Base-by-base conservation (phyloP, 495 filamentous ascomycete genomes). In the Diplogelasinospora grovesii region DNA sequence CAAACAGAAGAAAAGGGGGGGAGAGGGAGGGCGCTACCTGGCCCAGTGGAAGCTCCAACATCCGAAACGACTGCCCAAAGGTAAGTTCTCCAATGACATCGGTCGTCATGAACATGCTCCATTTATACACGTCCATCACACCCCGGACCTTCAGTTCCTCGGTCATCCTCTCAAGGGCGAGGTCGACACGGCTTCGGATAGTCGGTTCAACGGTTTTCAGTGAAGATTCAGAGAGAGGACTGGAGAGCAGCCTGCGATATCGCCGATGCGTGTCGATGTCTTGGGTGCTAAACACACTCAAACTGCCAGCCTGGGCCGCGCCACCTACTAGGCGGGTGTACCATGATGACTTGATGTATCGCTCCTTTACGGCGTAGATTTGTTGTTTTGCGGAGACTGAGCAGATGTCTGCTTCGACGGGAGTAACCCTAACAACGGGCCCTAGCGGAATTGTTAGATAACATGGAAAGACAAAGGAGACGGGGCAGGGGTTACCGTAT, bases 71-170 rank as follows among this genome's bases (percentile, higher is more conserved):
- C 8, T 75, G 66, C 0, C 75, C 75, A 47, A 79, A 81, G 22
- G 58, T 65, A 23, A 78, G 52, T 27, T 77, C 63, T 1, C 66
- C 66, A 28, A 76, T 73, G 9, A 78, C 56, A 44, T 79, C 77
- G 0, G 73, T 71, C 2, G 71, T 57, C 65, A 78, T 68, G 44
- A 74, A 76, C 4, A 70, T 35, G 58, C 59, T 74, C 77, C 77
- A 79, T 31, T 75, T 72, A 38, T 69, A 66, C 3, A 78, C 51
- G 51, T 81, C 74, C 0, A 52, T 62, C 4, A 46, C 50, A 0
- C 53, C 56, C 21, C 42, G 42, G 1, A 20, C 46, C 18, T 56
- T 30, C 24, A 59, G 50, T 19, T 70, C 64, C 13, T 64, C 47
- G 0, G 21, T 26, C 8, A 74, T 69, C 13, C 53, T 48, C 1